Conservation (phyloP, 192 early-diverging fungal species). For the Radiomyces spectabilis region DNA sequence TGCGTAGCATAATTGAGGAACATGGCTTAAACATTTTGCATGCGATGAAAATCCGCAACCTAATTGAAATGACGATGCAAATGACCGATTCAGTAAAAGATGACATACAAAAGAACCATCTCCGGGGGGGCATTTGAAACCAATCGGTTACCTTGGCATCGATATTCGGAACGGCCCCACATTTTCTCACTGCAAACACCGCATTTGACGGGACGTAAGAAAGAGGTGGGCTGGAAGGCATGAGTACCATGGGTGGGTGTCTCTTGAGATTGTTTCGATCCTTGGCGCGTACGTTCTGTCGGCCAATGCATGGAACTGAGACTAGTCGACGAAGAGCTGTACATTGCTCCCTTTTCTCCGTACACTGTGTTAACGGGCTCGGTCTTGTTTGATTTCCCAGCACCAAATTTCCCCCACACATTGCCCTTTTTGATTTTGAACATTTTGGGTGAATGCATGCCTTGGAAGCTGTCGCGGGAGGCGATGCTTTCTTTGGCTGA, state of each 20-base stretch:
- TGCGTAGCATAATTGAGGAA: too few relatives aligned
- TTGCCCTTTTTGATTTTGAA: slow-evolving; percentile 44
- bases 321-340: neutral
- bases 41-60: too few relatives aligned
- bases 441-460: slow-evolving; percentile 35
- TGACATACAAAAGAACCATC: too few relatives aligned
- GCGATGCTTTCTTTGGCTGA: neutral
- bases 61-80: too few relatives aligned
- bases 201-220: slow-evolving; percentile 32
- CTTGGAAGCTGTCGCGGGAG: slow-evolving; percentile 24
- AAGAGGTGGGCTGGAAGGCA: slow-evolving; percentile 25
- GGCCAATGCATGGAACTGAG: neutral
- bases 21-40: too few relatives aligned
- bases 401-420: slow-evolving; percentile 29
- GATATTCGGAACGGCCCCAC: slow-evolving; percentile 35
- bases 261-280: slow-evolving; percentile 1
- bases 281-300: too few relatives aligned
- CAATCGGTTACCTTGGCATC: slow-evolving; percentile 33
- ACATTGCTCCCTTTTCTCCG: neutral
- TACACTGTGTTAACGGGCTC: slow-evolving; percentile 15
- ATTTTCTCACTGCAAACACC: slow-evolving; percentile 43
- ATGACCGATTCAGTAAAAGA: too few relatives aligned
- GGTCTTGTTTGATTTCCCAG: slow-evolving; percentile 24
- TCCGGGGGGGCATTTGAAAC: too few relatives aligned
- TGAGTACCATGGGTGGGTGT: slow-evolving; percentile 12